Base-by-base conservation (phyloP, 1,284 basidiomycete species). In the Porodaedalea pini region DNA sequence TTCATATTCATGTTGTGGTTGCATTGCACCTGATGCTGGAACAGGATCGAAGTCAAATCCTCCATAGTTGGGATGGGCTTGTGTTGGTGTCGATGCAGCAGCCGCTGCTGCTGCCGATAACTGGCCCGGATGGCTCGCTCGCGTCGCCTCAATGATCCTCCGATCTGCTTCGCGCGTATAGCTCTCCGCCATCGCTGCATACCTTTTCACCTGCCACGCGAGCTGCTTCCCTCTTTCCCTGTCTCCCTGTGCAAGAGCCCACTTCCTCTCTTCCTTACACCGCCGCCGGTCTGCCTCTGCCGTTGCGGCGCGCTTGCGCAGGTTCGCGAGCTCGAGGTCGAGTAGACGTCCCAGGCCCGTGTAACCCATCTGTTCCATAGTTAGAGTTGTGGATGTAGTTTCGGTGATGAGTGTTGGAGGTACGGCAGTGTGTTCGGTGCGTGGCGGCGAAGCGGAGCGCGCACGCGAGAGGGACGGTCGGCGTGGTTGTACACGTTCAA, bases 221-320 rank as follows among this genome's bases (percentile, higher is more conserved):
- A 91, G 82, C 73, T 92, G 85, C 25, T 78, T 75, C 19, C 88
- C 89, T 44, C 88, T 79, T 11, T 85, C 83, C 43, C 73, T 64
- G 67, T 92, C 90, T 0, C 88, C 88, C 67, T 86, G 81, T 27
- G 86, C 85, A 51, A 84, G 67, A 2, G 89, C 89, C 89, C 89
- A 92, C 68, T 91, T 89, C 65, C 82, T 78, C 70, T 92, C 89
- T 70, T 92, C 89, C 72, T 84, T 88, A 73, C 84, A 89, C 56
- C 88, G 77, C 47, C 89, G 78, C 32, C 87, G 81, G 70, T 92
- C 88, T 60, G 83, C 89, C 63, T 90, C 90, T 21, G 90, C 89
- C 57, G 90, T 71, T 21, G 86, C 85, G 17, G 89, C 89, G 36
- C 86, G 79, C 43, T 87, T 82, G 51, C 88, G 79, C 27, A 92